phyloP scores from a whole-genome alignment of 208 protist species.

The Leishmania guyanensis region DNA sequence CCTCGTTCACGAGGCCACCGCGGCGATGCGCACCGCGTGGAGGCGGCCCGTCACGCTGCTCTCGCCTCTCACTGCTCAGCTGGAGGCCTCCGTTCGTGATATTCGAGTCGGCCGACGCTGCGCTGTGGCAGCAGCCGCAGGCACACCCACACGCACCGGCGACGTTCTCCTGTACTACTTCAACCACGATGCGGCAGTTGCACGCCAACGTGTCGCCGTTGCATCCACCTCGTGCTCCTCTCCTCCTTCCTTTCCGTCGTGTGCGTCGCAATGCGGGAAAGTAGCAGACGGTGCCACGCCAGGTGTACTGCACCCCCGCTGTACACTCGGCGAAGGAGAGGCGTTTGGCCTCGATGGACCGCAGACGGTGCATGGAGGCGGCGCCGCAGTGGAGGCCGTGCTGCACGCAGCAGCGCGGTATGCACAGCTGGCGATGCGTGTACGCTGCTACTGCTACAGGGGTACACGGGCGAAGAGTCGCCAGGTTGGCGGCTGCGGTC shows the following conservation, averaged over 20 bases:
- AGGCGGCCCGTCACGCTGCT: conserved; percentile 10
- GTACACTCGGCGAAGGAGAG: conserved; percentile 6
- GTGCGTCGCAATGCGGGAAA: background rate
- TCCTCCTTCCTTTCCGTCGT: background rate
- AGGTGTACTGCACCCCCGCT: background rate
- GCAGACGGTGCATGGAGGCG: conserved; percentile 8
- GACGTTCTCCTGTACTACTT: conserved; percentile 27
- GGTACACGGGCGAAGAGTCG: background rate
- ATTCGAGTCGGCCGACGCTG: conserved; percentile 23
- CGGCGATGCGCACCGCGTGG: conserved; percentile 15
- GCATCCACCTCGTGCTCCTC: background rate
- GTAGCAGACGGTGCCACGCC: background rate
- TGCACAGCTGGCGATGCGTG: conserved; percentile 8
- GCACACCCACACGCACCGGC: background rate
- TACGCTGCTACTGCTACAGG: conserved; percentile 9
- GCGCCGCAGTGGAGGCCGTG: conserved; percentile 15
- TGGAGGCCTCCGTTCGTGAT: conserved; percentile 15
- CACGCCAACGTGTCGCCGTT: background rate
- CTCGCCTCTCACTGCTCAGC: conserved; percentile 10
- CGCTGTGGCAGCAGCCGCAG: too few species aligned
- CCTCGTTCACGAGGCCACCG: conserved; percentile 18
- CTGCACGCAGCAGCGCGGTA: conserved; percentile 25
- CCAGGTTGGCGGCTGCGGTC: background rate
- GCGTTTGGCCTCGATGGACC: conserved; percentile 2
- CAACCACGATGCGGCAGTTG: background rate